These are phyloP conservation scores for Hypoxylon sp. DNA, from an alignment of 2,329 filamentous ascomycete species.

Conservation along the genomic window DNA sequence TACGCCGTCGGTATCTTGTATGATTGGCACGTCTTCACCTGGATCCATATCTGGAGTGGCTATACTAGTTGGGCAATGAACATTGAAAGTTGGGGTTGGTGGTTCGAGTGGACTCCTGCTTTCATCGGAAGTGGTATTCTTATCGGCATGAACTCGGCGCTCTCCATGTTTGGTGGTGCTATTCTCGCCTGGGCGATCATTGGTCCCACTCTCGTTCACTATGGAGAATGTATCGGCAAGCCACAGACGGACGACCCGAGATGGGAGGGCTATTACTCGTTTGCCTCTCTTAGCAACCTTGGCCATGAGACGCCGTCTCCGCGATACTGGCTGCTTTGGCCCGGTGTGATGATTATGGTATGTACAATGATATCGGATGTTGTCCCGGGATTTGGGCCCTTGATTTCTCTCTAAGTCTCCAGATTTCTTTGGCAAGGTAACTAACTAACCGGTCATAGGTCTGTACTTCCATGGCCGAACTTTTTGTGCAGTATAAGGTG, in stretches of 20 bases:
- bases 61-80: conserved; percentile 62
- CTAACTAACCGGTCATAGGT: conserved; percentile 44
- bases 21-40: conserved; percentile 69
- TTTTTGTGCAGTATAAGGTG: conserved; percentile 59
- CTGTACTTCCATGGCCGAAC: conserved; percentile 58
- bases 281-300: conserved; percentile 55
- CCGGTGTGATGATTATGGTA: conserved; percentile 59
- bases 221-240: conserved; percentile 63
- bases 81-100: conserved; percentile 72
- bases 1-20: conserved; percentile 72
- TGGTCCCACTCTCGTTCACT: conserved; percentile 69
- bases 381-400: not conserved
- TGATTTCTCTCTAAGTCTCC: not conserved
- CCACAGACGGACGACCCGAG: conserved; percentile 57
- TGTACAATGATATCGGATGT: not conserved
- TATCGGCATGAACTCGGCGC: conserved; percentile 70
- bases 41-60: conserved; percentile 64
- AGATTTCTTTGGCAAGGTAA: not conserved
- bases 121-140: conserved; percentile 73
- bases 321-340: conserved; percentile 61
- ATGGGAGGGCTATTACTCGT: conserved; percentile 61
- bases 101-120: conserved; percentile 70
- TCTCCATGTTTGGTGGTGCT: conserved; percentile 70
- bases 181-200: conserved; percentile 71
- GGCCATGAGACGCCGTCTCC: conserved; percentile 56